These are phyloP conservation scores for Pyrus bretschneideri DNA, from an alignment of 306 rosid species.

Conservation along the genomic window DNA sequence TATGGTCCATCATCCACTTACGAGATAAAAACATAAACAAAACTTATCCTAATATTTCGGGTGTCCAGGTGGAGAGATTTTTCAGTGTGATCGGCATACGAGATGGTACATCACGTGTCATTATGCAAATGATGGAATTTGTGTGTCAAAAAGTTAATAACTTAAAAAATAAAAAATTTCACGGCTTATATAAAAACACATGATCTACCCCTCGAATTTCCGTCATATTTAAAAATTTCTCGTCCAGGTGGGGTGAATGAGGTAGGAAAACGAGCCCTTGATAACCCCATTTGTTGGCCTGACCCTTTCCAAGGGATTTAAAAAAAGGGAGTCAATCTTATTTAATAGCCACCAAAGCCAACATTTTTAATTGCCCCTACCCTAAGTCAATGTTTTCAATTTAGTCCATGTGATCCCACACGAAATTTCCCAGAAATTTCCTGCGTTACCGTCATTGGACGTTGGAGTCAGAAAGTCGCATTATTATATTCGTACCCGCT, in stretches of 20 bases:
- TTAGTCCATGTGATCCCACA: background rate
- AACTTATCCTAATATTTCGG: background rate
- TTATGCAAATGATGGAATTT: too few relatives aligned
- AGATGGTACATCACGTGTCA: too few relatives aligned
- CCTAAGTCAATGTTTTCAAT: background rate
- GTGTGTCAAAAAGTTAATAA: too few relatives aligned
- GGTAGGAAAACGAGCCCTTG: background rate
- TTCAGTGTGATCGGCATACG: too few relatives aligned
- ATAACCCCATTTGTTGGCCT: background rate
- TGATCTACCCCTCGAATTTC: too few relatives aligned
- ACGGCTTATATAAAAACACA: too few relatives aligned
- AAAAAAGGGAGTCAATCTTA: background rate
- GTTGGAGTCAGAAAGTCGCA: background rate
- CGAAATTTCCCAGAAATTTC: constrained; percentile 14
- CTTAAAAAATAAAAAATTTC: too few relatives aligned
- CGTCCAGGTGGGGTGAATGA: background rate
- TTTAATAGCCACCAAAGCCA: background rate
- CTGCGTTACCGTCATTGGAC: background rate
- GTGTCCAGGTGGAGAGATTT: background rate
- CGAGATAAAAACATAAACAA: background rate
- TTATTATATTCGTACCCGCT: background rate
- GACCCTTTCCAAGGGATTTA: background rate
- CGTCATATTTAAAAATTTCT: too few relatives aligned
- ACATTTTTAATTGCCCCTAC: background rate
- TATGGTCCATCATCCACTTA: too few relatives aligned